Percentiles rank a stretch among this genome's conserved stretches.
These are phyloP conservation scores for Ganoderma lucidum DNA, from an alignment of 1,284 basidiomycete species.

Conservation along the genomic window DNA sequence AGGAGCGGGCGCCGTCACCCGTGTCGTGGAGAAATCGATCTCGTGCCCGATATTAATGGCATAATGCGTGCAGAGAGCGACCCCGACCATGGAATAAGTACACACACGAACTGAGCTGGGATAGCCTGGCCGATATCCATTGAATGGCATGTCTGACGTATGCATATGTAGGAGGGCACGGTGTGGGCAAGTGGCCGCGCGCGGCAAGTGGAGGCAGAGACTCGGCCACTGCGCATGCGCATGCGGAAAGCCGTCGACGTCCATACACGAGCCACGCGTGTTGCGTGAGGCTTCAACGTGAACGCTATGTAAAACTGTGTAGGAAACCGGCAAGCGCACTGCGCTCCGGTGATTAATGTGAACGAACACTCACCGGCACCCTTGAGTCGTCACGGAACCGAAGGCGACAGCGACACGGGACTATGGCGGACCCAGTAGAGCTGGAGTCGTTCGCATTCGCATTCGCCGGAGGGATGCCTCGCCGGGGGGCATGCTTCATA, in stretches of 20 bases:
- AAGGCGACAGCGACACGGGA: background rate
- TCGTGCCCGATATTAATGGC: too few relatives aligned
- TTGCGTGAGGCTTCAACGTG: background rate
- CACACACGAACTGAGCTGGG: background rate
- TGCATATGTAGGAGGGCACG: background rate
- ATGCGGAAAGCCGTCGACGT: too few relatives aligned
- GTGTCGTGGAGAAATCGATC: conserved; percentile 18
- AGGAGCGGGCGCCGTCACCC: conserved; percentile 7
- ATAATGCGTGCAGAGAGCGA: conserved; percentile 15
- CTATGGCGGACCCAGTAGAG: background rate
- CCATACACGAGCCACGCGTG: background rate
- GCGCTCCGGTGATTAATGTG: background rate
- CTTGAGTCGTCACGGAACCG: background rate
- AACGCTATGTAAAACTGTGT: background rate
- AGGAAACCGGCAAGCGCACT: background rate
- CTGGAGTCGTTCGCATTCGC: background rate
- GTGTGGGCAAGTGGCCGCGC: too few relatives aligned
- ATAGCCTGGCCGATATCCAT: too few relatives aligned
- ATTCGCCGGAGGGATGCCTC: background rate
- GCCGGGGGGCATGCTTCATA: background rate
- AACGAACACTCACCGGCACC: background rate
- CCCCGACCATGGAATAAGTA: conserved; percentile 12
- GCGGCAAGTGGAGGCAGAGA: too few relatives aligned
- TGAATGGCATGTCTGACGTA: too few relatives aligned
- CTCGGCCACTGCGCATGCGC: too few relatives aligned